These are phyloP conservation scores for Microcyclospora tardicrescens DNA, from an alignment of 2,329 filamentous ascomycete species.

Conservation along the genomic window DNA sequence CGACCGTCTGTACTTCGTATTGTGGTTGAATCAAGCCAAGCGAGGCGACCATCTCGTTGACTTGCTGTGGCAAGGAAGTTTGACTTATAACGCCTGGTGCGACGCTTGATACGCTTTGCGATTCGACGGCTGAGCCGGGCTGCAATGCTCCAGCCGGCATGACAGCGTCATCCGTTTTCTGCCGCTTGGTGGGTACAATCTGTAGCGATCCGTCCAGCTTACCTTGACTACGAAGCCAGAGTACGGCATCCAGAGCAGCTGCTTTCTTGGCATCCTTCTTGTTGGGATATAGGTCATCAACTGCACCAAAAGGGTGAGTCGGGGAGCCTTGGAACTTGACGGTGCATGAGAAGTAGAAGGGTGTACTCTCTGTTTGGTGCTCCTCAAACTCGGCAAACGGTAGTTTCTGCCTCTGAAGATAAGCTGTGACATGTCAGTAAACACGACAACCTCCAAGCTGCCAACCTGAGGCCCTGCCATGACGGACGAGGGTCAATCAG, in stretches of 20 bases:
- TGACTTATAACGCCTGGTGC: conserved; percentile 1
- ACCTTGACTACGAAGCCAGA: conserved; percentile 27
- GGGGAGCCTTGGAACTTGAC: conserved; percentile 9
- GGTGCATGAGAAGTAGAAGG: conserved; percentile 9
- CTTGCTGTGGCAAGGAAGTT: conserved; percentile 6
- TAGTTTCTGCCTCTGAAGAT: conserved; percentile 6
- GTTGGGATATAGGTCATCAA: conserved; percentile 19
- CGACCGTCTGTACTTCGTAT: not conserved
- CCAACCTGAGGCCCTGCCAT: not conserved
- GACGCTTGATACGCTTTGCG: conserved; percentile 5
- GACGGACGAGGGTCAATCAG: too few relatives aligned
- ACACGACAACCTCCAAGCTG: not conserved
- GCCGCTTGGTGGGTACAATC: conserved; percentile 4
- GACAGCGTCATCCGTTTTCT: conserved; percentile 1
- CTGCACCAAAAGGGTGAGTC: conserved; percentile 24
- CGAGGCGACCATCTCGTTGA: conserved; percentile 9
- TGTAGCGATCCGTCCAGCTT: conserved; percentile 15
- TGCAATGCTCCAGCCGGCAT: not conserved
- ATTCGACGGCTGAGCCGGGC: conserved; percentile 3
- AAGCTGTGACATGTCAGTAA: conserved; percentile 16
- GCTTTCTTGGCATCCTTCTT: conserved; percentile 31
- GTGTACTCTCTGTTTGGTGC: conserved; percentile 18
- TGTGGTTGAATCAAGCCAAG: conserved; percentile 15
- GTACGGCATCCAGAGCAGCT: conserved; percentile 29
- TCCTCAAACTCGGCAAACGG: conserved; percentile 25